These are phyloP conservation scores for Penicillium glabrum DNA, from an alignment of 2,329 filamentous ascomycete species.

Conservation along the genomic window DNA sequence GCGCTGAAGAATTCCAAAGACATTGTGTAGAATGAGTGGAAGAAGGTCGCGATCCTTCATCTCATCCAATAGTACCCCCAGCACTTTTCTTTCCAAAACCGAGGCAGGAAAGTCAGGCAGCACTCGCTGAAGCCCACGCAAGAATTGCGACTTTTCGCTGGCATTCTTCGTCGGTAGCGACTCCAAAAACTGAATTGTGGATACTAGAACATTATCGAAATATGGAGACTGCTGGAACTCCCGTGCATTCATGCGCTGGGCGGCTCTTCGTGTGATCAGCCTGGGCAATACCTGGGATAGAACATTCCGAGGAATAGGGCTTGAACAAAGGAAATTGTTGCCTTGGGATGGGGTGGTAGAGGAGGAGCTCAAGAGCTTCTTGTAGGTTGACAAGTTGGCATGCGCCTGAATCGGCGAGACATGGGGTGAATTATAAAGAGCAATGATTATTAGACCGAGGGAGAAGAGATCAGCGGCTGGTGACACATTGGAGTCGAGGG, in stretches of 20 bases:
- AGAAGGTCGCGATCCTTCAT: constrained; percentile 88
- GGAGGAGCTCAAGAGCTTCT: constrained; percentile 75
- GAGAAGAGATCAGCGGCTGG: constrained; percentile 90
- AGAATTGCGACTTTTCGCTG: constrained; percentile 86
- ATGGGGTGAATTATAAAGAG: constrained; percentile 94
- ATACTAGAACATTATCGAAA: constrained; percentile 95
- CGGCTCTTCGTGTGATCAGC: constrained; percentile 82
- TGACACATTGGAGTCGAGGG: constrained; percentile 85
- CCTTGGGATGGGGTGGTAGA: constrained; percentile 73
- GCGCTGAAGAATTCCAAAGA: constrained; percentile 83
- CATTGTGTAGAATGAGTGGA: constrained; percentile 81
- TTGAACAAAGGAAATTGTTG: constrained; percentile 83
- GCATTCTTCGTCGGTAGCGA: constrained; percentile 87
- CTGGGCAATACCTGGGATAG: constrained; percentile 73
- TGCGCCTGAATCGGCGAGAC: constrained; percentile 80
- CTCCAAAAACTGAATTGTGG: constrained; percentile 93
- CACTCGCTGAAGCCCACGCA: constrained; percentile 83
- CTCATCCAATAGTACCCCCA: constrained; percentile 87
- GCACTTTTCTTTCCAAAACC: constrained; percentile 90
- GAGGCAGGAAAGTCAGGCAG: constrained; percentile 89
- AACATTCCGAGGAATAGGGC: constrained; percentile 77
- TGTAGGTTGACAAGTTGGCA: constrained; percentile 79
- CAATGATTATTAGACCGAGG: constrained; percentile 80
- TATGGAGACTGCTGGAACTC: constrained; percentile 96
- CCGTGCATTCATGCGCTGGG: constrained; percentile 79